Base-by-base conservation (phyloP, 2,329 filamentous ascomycete genomes). In the Talaromyces pinophilus region DNA sequence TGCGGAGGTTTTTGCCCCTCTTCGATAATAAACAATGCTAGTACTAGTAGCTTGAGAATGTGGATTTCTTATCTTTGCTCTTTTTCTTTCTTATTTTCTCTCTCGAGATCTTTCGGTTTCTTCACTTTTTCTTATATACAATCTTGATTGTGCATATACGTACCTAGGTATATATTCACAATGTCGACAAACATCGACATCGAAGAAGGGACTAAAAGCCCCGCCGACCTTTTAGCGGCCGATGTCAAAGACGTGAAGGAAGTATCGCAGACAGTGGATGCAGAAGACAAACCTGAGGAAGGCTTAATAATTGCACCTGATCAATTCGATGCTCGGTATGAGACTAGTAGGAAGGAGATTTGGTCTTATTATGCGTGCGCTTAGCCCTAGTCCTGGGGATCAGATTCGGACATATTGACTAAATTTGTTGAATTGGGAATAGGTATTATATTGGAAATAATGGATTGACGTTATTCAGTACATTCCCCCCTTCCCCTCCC, bases 401-500 rank as follows among this genome's bases (percentile, higher is more conserved):
- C 22, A 25, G 22, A 25, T 1, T 11, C 2, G 30, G 25, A 33
- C 15, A 33, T 54, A 8, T 17, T 19, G 25, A 19, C 13, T 22
- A 4, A 35, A 30, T 30, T 30, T 7, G 30, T 7, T 19, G 11
- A n/a, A 19, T 7, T 38, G 30, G 10, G n/a, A 25, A 74, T 68
- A 79, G 79, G 67, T 90, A 90, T 76, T 90, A 90, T 72, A 84
- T 90, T 62, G 88, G 88, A 57, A 86, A 88, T 72, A 90, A 90
- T 74, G 88, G 88, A 5, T 82, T 83, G 68, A 83, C 83, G 8
- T 79, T 85, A 60, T 89, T 88, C 83, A 89, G 77, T 79, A 67
- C 59, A 74, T 65, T 8, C n/a, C n/a, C n/a, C n/a, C n/a, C n/a
- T n/a, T n/a, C n/a, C n/a, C n/a, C n/a, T n/a, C n/a, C n/a, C 22